These are phyloP conservation scores for Cladophialophora carrionii DNA, from an alignment of 2,329 filamentous ascomycete genomes.

Conservation along the genomic window DNA sequence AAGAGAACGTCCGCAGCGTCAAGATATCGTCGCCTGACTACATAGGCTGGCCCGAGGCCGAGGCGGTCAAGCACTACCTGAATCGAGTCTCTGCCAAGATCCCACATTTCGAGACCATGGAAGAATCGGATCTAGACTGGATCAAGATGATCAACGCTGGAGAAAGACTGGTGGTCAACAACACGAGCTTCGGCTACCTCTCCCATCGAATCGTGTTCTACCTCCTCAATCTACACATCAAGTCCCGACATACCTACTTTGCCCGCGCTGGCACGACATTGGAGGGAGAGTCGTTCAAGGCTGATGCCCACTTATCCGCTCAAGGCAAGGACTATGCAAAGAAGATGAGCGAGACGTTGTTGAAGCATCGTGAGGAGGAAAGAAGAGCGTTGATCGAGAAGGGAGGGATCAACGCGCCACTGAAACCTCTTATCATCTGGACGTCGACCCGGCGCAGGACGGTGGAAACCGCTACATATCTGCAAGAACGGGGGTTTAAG, in stretches of 20 bases:
- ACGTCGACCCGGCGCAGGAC: slow-evolving; percentile 89
- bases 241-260: slow-evolving; percentile 56
- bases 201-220: slow-evolving; percentile 98
- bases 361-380: slow-evolving; percentile 83
- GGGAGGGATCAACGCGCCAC: slow-evolving; percentile 67
- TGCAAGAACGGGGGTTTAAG: slow-evolving; percentile 79
- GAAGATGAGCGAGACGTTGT: slow-evolving; percentile 81
- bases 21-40: slow-evolving; percentile 99
- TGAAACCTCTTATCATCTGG: slow-evolving; percentile 88
- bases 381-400: slow-evolving; percentile 68
- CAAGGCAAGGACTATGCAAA: slow-evolving; percentile 79
- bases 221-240: slow-evolving; percentile 95
- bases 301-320: slow-evolving; percentile 80
- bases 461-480: slow-evolving; percentile 81
- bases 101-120: slow-evolving; percentile 95
- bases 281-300: slow-evolving; percentile 90
- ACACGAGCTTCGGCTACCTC: slow-evolving; percentile 93
- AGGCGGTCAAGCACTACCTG: slow-evolving; percentile 90
- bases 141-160: slow-evolving; percentile 99
- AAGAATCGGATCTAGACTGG: slow-evolving; percentile 90
- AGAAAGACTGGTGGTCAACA: slow-evolving; percentile 91
- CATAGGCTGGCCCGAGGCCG: slow-evolving; percentile 84
- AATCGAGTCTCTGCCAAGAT: slow-evolving; percentile 89
- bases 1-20: slow-evolving; percentile 94
- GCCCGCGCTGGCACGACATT: slow-evolving; percentile 73